Base-by-base conservation (phyloP, 345 rosid species). In the Rhizophora apiculata region DNA sequence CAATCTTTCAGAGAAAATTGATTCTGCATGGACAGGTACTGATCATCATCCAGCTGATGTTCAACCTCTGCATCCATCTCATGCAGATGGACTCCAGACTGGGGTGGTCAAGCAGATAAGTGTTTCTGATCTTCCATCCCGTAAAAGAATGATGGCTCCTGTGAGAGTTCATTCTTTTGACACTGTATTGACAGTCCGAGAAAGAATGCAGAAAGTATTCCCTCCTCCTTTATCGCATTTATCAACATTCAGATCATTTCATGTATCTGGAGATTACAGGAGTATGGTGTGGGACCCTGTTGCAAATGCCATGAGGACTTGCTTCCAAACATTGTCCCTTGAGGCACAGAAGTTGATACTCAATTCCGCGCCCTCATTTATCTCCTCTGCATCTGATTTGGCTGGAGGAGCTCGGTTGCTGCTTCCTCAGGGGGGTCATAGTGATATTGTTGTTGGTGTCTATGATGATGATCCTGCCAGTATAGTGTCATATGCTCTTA, bases 1-100 rank as follows among this genome's bases (percentile, higher is more conserved):
- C 48, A 80, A 81, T 72, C 78, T 96, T n/a, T 92, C 98, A 5
- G 96, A 87, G 78, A 85, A 87, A 78, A 96, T 96, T 76, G 99
- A 96, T 80, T 90, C 95, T n/a, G 94, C 93, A n/a, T 96, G 99
- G 99, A 82, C 88, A 0, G 99, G 99, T 62, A 87, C 91, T 32
- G 88, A 84, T 70, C 89, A 84, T 4, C 73, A 61, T 51, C 52
- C 68, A 1, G 67, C 60, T 36, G 80, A 81, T 68, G 76, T 61
- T 73, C 86, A 76, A 60, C 69, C 81, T 64, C 60, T 64, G 2
- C 72, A 57, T 65, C 70, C 52, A 6, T 74, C 77, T 2, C 79
- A 75, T 54, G 74, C 72, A 24, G 91, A 85, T 76, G 84, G 79
- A 27, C 55, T 70, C 63, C 74, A 79, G 57, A 74, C 68, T 31